A percentile compares a stretch with the other conserved stretches of the same genome.
phyloP scores from a whole-genome alignment of 2,329 filamentous ascomycete genomes.

The Sphaerulina musiva region DNA sequence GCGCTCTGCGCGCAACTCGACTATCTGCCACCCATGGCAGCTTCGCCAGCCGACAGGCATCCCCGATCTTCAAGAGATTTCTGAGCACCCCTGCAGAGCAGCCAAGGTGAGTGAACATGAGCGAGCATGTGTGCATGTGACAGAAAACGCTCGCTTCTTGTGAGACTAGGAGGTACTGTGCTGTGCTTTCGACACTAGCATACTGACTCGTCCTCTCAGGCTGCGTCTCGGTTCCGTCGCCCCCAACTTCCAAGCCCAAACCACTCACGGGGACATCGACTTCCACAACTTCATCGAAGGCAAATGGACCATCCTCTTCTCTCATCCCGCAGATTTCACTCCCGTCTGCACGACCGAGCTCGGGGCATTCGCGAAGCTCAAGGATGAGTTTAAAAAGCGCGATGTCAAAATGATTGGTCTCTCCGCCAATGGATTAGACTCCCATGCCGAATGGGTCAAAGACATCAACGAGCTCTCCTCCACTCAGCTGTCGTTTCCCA shows the following conservation, averaged over 20 bases:
- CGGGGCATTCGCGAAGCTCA: conserved; percentile 82
- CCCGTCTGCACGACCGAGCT: conserved; percentile 95
- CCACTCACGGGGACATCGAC: conserved; percentile 66
- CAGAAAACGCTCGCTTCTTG: too few species aligned
- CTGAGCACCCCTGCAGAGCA: conserved; percentile 18
- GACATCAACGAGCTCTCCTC: conserved; percentile 53
- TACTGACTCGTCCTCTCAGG: conserved; percentile 13
- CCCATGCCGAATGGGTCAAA: conserved; percentile 83
- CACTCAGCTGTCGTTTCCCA: conserved; percentile 44
- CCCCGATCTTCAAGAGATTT: conserved; percentile 28
- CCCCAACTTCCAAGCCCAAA: conserved; percentile 79
- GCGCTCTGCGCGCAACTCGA: conserved; percentile 19
- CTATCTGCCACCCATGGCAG: conserved; percentile 15
- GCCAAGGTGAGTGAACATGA: conserved; percentile 12
- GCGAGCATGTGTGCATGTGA: neutral
- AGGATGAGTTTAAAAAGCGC: conserved; percentile 79
- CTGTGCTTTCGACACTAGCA: neutral
- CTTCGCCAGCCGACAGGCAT: conserved; percentile 24
- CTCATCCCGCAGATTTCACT: conserved; percentile 81
- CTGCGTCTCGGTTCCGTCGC: conserved; percentile 49
- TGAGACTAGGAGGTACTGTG: too few species aligned
- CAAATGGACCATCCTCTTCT: conserved; percentile 73
- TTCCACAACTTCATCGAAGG: conserved; percentile 76
- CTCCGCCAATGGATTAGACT: conserved; percentile 72
- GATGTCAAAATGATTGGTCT: conserved; percentile 88